Evolutionary conservation across 371 early-diverging fungal genomes (phyloP).

Genomic region (Lichtheimia ornata): DNA sequence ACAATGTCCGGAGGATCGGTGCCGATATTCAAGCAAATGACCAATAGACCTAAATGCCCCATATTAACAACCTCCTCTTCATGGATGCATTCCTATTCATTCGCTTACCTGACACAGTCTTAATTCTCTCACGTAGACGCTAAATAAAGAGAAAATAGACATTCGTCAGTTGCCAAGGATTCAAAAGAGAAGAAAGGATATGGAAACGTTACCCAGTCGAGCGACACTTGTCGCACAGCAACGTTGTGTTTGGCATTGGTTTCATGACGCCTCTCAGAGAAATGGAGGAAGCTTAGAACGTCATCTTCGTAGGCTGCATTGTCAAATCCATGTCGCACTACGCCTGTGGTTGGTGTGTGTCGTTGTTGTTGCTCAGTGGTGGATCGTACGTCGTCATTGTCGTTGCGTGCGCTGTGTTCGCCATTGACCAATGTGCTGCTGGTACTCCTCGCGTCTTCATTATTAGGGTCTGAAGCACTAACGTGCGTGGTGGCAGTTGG

Average conservation of each 20-base stretch:
- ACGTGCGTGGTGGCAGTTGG: slow-evolving; percentile 28
- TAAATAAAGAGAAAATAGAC: slow-evolving; percentile 7
- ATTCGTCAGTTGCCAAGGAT: background rate
- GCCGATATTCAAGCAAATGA: slow-evolving; percentile 95
- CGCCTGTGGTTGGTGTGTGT: slow-evolving; percentile 2
- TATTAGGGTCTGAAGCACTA: slow-evolving; percentile 25
- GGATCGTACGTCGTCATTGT: slow-evolving; percentile 27
- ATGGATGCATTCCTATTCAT: background rate
- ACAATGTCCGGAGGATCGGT: slow-evolving; percentile 94
- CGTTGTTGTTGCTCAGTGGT: slow-evolving; percentile 10
- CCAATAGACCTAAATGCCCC: slow-evolving; percentile 71
- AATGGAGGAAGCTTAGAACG: slow-evolving; percentile 57
- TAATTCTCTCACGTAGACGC: slow-evolving; percentile 49
- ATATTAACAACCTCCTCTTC: too few relatives aligned
- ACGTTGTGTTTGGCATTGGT: slow-evolving; percentile 35
- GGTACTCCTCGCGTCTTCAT: slow-evolving; percentile 64
- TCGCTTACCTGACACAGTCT: slow-evolving; percentile 46
- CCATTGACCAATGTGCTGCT: slow-evolving; percentile 65
- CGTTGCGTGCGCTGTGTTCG: slow-evolving; percentile 34
- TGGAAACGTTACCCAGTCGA: slow-evolving; percentile 42
- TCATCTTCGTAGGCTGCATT: slow-evolving; percentile 58
- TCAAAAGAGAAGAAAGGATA: background rate
- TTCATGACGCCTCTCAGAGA: slow-evolving; percentile 64
- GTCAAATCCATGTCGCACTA: slow-evolving; percentile 60
- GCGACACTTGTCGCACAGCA: slow-evolving; percentile 20